phyloP scores from a whole-genome alignment of 2,329 filamentous ascomycete genomes.

The Colletotrichum lini region DNA sequence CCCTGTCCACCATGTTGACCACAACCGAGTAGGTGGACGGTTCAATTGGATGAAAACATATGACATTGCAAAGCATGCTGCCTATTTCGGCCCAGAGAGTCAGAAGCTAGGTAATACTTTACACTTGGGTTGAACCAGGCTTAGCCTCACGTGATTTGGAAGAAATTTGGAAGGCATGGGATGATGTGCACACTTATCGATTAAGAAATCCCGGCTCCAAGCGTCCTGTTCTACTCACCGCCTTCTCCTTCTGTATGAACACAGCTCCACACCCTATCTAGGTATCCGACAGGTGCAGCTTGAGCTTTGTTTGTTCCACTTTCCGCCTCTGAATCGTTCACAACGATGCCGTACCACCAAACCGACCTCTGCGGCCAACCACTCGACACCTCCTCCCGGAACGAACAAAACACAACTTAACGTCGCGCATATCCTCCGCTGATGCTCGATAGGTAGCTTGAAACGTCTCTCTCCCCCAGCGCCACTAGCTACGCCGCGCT shows the following conservation, averaged over 20 bases:
- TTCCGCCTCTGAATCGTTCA: conserved; percentile 16
- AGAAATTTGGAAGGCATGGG: not conserved
- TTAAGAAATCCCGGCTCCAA: not conserved
- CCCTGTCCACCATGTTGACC: not conserved
- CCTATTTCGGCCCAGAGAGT: conserved; percentile 24
- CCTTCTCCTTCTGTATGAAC: conserved; percentile 4
- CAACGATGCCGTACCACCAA: conserved; percentile 25
- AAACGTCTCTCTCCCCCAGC: conserved; percentile 9
- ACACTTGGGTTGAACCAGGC: conserved; percentile 6
- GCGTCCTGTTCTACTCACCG: not conserved
- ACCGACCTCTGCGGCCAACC: conserved; percentile 13
- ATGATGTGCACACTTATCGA: not conserved
- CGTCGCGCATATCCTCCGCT: not conserved
- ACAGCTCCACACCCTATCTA: conserved; percentile 3
- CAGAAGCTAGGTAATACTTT: not conserved
- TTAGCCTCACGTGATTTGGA: conserved; percentile 8
- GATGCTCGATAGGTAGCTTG: conserved; percentile 16
- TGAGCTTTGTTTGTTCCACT: conserved; percentile 39
- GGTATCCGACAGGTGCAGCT: conserved; percentile 16
- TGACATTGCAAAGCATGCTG: conserved; percentile 20
- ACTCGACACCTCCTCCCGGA: not conserved
- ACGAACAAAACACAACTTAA: not conserved
- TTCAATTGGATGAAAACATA: conserved; percentile 13
- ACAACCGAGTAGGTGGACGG: too few species aligned
- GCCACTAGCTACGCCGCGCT: conserved; percentile 12